Percentiles rank a stretch among this genome's conserved stretches.
Conservation (phyloP, 768 basidiomycete species). For the Chlorophyllum brunneum region DNA sequence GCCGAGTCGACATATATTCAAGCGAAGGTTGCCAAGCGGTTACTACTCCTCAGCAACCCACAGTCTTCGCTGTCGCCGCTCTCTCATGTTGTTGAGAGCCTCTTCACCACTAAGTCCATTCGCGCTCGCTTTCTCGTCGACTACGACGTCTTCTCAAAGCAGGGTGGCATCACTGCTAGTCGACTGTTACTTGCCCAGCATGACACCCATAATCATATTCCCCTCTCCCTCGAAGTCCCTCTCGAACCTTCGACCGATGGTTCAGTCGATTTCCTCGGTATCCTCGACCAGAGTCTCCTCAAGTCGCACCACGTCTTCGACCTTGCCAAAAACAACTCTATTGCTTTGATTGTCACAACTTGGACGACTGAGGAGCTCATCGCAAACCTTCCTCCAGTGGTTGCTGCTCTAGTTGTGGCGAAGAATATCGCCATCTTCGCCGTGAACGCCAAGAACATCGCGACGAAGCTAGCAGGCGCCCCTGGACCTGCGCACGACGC, state of each 20-base stretch:
- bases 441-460: slow-evolving; percentile 54
- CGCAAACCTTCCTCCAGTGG: slow-evolving; percentile 56
- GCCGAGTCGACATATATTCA: slow-evolving; percentile 17
- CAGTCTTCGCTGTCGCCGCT: slow-evolving; percentile 51
- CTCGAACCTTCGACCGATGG: slow-evolving; percentile 43
- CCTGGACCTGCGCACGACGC: slow-evolving; percentile 33
- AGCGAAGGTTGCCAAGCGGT: slow-evolving; percentile 45
- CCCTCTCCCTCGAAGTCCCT: slow-evolving; percentile 56
- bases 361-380: slow-evolving; percentile 77
- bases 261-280: slow-evolving; percentile 63
- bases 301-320: slow-evolving; percentile 73
- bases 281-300: slow-evolving; percentile 74
- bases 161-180: slow-evolving; percentile 66
- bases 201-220: slow-evolving; percentile 34
- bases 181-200: slow-evolving; percentile 61
- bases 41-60: slow-evolving; percentile 65
- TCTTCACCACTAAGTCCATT: slow-evolving; percentile 52
- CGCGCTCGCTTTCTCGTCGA: slow-evolving; percentile 60
- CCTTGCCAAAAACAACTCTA: slow-evolving; percentile 60
- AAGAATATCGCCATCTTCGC: slow-evolving; percentile 55
- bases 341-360: slow-evolving; percentile 68
- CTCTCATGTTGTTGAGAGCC: slow-evolving; percentile 51
- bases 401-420: slow-evolving; percentile 41
- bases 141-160: slow-evolving; percentile 72
- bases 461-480: slow-evolving; percentile 35